These are phyloP conservation scores for Gracilariopsis chorda DNA, from an alignment of 23 red algal genomes.

Conservation along the genomic window DNA sequence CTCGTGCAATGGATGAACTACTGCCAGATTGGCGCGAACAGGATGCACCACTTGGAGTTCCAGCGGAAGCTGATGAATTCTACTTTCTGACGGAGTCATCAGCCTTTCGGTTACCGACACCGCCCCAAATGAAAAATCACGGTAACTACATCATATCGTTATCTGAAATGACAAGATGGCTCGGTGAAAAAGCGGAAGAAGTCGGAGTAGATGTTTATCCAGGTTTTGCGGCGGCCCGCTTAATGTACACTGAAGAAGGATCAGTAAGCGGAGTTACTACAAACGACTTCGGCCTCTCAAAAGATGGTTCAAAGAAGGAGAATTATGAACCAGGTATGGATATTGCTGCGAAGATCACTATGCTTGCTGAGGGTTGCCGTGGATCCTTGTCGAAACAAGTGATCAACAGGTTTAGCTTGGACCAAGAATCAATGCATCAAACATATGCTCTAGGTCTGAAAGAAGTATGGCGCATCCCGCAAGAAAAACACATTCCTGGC, in stretches of 20 bases:
- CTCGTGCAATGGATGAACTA: slow-evolving; percentile 91
- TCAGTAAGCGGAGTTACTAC: slow-evolving; percentile 70
- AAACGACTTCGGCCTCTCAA: slow-evolving; percentile 83
- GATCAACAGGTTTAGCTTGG: slow-evolving; percentile 47
- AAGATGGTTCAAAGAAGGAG: slow-evolving; percentile 75
- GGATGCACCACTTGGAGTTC: slow-evolving; percentile 47
- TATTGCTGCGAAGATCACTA: slow-evolving; percentile 57
- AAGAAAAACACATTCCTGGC: slow-evolving; percentile 69
- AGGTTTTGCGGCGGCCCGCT: slow-evolving; percentile 73
- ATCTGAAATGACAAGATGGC: slow-evolving; percentile 87
- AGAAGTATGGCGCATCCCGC: slow-evolving; percentile 87
- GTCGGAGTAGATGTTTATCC: slow-evolving; percentile 91
- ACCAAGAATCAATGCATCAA: slow-evolving; percentile 60
- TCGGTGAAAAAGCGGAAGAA: slow-evolving; percentile 77
- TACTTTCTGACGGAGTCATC: slow-evolving; percentile 16
- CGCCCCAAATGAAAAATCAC: slow-evolving; percentile 88
- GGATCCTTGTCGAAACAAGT: slow-evolving; percentile 81
- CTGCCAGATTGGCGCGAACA: slow-evolving; percentile 78
- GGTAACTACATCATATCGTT: slow-evolving; percentile 87
- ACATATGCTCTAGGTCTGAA: slow-evolving; percentile 96
- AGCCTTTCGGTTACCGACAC: slow-evolving; percentile 68
- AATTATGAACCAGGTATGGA: slow-evolving; percentile 84
- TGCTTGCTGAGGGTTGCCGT: slow-evolving; percentile 92
- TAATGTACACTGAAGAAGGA: slow-evolving; percentile 55
- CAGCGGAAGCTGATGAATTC: slow-evolving; percentile 76